Percentiles rank a stretch among this genome's conserved stretches.
phyloP scores from a whole-genome alignment of 805 yeast species.

The Sungouiella blattae region DNA sequence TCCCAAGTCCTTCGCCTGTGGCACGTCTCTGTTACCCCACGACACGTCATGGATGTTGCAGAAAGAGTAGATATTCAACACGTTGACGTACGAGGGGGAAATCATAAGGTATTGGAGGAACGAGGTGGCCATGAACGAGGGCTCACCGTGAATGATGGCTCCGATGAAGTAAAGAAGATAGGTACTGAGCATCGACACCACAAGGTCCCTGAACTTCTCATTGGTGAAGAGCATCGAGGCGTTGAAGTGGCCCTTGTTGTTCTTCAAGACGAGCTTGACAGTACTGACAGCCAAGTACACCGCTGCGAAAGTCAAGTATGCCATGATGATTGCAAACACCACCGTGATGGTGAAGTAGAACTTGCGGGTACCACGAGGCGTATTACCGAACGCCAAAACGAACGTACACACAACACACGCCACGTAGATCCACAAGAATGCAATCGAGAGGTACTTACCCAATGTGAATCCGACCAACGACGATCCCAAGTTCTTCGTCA shows the following conservation, averaged over 20 bases:
- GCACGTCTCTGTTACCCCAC: constrained; percentile 95
- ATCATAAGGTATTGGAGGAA: constrained; percentile 78
- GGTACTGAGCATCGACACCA: constrained; percentile 83
- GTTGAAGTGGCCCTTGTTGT: constrained; percentile 37
- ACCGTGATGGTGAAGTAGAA: constrained; percentile 72
- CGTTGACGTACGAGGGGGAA: constrained; percentile 88
- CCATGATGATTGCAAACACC: constrained; percentile 86
- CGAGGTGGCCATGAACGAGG: constrained; percentile 89
- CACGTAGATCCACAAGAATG: constrained; percentile 81
- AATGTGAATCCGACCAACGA: constrained; percentile 59
- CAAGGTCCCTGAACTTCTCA: constrained; percentile 76
- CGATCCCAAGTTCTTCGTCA: constrained; percentile 71
- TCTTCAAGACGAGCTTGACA: constrained; percentile 51
- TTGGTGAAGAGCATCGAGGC: constrained; percentile 54
- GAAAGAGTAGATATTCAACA: constrained; percentile 89
- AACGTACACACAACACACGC: constrained; percentile 80
- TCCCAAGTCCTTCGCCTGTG: constrained; percentile 67
- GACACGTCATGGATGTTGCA: constrained; percentile 95
- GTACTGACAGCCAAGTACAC: constrained; percentile 75
- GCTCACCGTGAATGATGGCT: constrained; percentile 80
- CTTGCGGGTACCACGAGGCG: constrained; percentile 84
- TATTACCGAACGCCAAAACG: constrained; percentile 87
- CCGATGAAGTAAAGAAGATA: constrained; percentile 76
- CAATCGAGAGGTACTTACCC: constrained; percentile 73
- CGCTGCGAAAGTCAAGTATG: constrained; percentile 84